Evolutionary conservation across 1,284 basidiomycete genomes (phyloP).

Genomic region (Sphaerobolus stellatus): DNA sequence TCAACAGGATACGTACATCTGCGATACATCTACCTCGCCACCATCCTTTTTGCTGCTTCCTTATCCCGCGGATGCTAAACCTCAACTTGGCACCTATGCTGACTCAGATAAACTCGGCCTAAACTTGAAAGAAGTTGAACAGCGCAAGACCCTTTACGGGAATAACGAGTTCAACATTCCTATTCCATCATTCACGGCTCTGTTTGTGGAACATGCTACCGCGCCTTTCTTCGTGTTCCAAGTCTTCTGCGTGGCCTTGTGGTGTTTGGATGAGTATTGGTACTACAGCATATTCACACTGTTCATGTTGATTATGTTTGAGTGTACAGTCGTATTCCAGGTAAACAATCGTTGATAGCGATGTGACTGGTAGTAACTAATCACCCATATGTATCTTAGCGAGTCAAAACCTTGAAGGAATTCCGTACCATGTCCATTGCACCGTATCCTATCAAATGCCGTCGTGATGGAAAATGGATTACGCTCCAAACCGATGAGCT

Average conservation of each 20-base stretch:
- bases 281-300: slow-evolving; percentile 95
- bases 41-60: slow-evolving; percentile 79
- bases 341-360: slow-evolving; percentile 41
- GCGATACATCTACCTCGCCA: slow-evolving; percentile 54
- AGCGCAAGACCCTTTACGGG: slow-evolving; percentile 69
- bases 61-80: slow-evolving; percentile 82
- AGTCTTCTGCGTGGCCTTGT: slow-evolving; percentile 92
- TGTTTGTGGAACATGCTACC: slow-evolving; percentile 91
- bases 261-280: slow-evolving; percentile 98
- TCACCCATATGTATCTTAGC: slow-evolving; percentile 45
- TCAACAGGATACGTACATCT: slow-evolving; percentile 93
- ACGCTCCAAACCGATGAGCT: slow-evolving; percentile 81
- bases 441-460: slow-evolving; percentile 82
- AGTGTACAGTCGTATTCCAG: slow-evolving; percentile 97
- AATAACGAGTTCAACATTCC: slow-evolving; percentile 95
- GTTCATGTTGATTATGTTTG: slow-evolving; percentile 96
- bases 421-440: slow-evolving; percentile 94
- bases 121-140: slow-evolving; percentile 39
- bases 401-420: slow-evolving; percentile 85
- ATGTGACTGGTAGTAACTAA: not conserved
- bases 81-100: slow-evolving; percentile 71
- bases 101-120: slow-evolving; percentile 48
- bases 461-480: slow-evolving; percentile 79
- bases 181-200: slow-evolving; percentile 84
- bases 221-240: slow-evolving; percentile 97